A percentile compares a stretch with the other conserved stretches of the same genome.
These are phyloP conservation scores for Saturnispora sekii DNA, from an alignment of 805 yeast genomes.

Conservation along the genomic window DNA sequence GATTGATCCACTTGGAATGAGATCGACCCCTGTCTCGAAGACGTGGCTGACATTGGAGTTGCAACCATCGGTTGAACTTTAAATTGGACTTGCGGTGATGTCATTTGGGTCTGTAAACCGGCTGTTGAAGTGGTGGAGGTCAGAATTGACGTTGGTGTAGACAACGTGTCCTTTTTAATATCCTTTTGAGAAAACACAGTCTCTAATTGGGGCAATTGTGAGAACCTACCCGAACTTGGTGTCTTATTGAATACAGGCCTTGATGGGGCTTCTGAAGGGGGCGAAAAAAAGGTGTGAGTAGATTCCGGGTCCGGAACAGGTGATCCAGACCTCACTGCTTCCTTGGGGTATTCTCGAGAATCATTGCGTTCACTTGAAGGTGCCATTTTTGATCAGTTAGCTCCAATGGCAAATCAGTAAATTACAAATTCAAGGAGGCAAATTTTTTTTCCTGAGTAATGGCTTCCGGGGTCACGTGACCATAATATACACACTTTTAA, in stretches of 20 bases:
- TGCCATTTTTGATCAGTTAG: too few species aligned
- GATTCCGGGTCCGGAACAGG: too few species aligned
- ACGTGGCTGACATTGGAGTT: slow-evolving; percentile 8
- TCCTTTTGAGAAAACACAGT: slow-evolving; percentile 3
- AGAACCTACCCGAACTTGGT: slow-evolving; percentile 6
- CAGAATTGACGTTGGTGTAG: slow-evolving; percentile 7
- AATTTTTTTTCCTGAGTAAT: background rate
- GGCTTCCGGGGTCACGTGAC: background rate
- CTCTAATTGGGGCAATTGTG: slow-evolving; percentile 13
- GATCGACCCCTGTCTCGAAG: slow-evolving; percentile 21
- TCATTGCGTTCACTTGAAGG: too few species aligned
- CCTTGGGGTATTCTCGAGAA: too few species aligned
- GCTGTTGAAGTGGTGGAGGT: slow-evolving; percentile 9
- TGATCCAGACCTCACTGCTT: too few species aligned
- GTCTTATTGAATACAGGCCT: slow-evolving; percentile 10
- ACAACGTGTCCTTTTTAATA: background rate
- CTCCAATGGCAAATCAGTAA: too few species aligned
- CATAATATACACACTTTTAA: background rate
- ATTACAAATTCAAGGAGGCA: background rate
- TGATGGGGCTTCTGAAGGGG: background rate
- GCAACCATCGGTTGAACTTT: slow-evolving; percentile 11
- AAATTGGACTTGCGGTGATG: slow-evolving; percentile 3
- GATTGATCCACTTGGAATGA: slow-evolving; percentile 38
- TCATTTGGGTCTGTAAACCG: slow-evolving; percentile 2
- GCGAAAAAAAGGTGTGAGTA: background rate